Evolutionary conservation across 2,329 filamentous ascomycete genomes (phyloP).

Genomic region (Pochonia chlamydosporia): DNA sequence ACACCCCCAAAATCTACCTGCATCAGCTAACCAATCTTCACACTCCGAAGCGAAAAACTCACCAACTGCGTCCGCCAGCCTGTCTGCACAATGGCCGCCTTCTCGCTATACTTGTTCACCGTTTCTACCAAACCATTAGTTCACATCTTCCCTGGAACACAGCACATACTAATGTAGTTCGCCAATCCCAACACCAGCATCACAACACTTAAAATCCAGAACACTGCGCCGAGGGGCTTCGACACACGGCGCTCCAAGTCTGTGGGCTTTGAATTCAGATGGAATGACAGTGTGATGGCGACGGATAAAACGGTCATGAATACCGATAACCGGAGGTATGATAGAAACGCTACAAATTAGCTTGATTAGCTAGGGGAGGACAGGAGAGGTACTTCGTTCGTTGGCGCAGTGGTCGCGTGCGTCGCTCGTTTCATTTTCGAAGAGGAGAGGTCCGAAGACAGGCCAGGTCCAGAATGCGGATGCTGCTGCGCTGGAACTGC

Average conservation of each 20-base stretch:
- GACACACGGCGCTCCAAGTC: constrained; percentile 69
- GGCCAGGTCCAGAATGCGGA: constrained; percentile 55
- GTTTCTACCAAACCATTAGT: constrained; percentile 42
- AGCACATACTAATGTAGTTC: constrained; percentile 75
- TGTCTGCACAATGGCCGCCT: constrained; percentile 79
- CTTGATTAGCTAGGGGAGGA: not conserved
- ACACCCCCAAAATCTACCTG: constrained; percentile 52
- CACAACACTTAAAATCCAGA: constrained; percentile 76
- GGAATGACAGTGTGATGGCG: constrained; percentile 89
- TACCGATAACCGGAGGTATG: constrained; percentile 81
- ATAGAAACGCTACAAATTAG: constrained; percentile 60
- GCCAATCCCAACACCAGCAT: constrained; percentile 72
- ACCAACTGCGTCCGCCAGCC: constrained; percentile 90
- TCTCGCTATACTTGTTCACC: constrained; percentile 72
- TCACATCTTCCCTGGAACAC: not conserved
- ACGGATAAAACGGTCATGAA: constrained; percentile 88
- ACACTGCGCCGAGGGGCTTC: constrained; percentile 76
- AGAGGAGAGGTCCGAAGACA: constrained; percentile 60
- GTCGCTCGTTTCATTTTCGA: constrained; percentile 69
- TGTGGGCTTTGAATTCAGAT: constrained; percentile 70
- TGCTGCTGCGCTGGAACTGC: constrained; percentile 19
- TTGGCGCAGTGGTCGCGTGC: constrained; percentile 75
- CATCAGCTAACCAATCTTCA: not conserved
- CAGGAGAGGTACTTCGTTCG: constrained; percentile 53
- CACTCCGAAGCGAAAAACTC: constrained; percentile 17